Evolutionary conservation across 345 rosid genomes (phyloP).

Genomic region (Pistacia atlantica): DNA sequence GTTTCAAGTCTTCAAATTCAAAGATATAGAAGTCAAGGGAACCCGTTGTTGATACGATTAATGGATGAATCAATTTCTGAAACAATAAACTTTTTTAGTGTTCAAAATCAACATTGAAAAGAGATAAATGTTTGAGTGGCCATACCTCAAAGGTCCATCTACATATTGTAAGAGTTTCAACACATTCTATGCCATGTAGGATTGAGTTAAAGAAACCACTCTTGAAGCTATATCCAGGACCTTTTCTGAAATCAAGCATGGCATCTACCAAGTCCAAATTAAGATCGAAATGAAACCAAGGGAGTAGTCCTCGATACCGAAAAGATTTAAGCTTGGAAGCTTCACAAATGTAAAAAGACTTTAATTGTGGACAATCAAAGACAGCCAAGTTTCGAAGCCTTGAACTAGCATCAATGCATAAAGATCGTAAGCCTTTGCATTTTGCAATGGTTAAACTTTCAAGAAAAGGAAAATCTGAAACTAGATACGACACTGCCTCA

Average conservation of each 20-base stretch:
- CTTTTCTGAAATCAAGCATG: slow-evolving; percentile 20
- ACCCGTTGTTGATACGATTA: neutral
- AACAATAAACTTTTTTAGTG: neutral
- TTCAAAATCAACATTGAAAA: neutral
- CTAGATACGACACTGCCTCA: slow-evolving; percentile 2
- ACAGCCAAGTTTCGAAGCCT: slow-evolving; percentile 9
- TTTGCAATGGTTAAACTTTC: slow-evolving; percentile 1
- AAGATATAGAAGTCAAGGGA: neutral
- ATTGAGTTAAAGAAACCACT: neutral
- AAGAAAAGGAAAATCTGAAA: slow-evolving; percentile 1
- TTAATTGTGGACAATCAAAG: slow-evolving; percentile 7
- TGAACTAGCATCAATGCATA: neutral
- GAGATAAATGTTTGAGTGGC: neutral
- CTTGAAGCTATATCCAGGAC: neutral
- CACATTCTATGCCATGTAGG: neutral
- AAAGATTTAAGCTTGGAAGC: slow-evolving; percentile 13
- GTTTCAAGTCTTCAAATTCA: neutral
- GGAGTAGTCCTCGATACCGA: slow-evolving; percentile 7
- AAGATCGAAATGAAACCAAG: slow-evolving; percentile 7
- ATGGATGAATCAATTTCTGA: slow-evolving; percentile 12
- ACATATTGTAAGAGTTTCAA: slow-evolving; percentile 10
- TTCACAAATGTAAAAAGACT: neutral
- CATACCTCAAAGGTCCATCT: slow-evolving; percentile 15
- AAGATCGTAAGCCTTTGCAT: slow-evolving; percentile 6
- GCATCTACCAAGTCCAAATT: slow-evolving; percentile 4